phyloP scores from a whole-genome alignment of 305 asterid genomes.

The Fraxinus sp. region DNA sequence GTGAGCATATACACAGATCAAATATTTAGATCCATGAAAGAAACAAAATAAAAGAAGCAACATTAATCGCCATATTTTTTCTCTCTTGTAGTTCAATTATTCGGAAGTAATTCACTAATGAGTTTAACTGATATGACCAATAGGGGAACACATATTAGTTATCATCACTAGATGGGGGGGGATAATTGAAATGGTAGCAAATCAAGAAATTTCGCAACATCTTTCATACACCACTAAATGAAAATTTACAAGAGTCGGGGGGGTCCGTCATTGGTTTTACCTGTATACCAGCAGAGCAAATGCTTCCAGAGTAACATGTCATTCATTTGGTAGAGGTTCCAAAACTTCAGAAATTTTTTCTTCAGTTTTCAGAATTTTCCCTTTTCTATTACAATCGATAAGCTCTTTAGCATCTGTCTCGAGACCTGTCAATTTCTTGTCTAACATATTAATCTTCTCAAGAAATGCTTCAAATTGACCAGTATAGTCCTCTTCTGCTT shows the following conservation, averaged over 20 bases:
- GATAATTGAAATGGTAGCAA: not conserved
- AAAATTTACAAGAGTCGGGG: not conserved
- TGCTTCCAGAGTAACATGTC: not conserved
- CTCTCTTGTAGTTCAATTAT: not conserved
- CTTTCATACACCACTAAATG: not conserved
- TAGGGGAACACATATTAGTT: not conserved
- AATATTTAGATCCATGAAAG: not conserved
- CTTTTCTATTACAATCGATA: not conserved
- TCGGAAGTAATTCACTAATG: not conserved
- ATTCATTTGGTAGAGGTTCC: slow-evolving; percentile 10
- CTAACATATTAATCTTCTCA: slow-evolving; percentile 33
- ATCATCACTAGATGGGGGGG: not conserved
- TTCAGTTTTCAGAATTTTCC: not conserved
- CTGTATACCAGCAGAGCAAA: not conserved
- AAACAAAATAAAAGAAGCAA: not conserved
- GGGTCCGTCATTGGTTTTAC: not conserved
- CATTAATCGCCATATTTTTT: not conserved
- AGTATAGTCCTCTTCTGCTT: slow-evolving; percentile 36
- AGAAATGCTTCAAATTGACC: slow-evolving; percentile 18
- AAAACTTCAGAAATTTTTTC: slow-evolving; percentile 21
- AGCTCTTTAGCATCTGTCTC: slow-evolving; percentile 1
- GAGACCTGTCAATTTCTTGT: slow-evolving; percentile 29
- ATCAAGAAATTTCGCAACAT: not conserved
- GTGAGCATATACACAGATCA: not conserved
- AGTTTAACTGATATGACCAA: not conserved